Evolutionary conservation across 1,284 basidiomycete genomes (phyloP).

Genomic region (Fomitopsis schrenkii): DNA sequence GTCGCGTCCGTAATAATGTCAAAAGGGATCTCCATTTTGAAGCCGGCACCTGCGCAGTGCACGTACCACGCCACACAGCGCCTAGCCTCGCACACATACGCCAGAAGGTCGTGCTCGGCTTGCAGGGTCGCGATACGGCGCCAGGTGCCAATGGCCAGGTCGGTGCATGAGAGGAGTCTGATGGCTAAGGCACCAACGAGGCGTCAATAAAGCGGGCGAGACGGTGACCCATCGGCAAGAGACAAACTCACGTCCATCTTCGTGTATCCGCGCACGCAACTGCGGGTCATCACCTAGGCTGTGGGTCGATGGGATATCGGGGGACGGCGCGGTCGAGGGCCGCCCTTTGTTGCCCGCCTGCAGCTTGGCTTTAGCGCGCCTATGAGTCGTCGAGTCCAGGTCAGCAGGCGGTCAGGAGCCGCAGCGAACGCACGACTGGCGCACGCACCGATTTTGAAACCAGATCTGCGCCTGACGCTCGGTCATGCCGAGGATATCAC

Average conservation of each 20-base stretch:
- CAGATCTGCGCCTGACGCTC: constrained; percentile 84
- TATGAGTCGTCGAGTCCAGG: constrained; percentile 24
- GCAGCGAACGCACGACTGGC: constrained; percentile 1
- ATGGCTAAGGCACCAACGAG: constrained; percentile 44
- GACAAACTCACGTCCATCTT: constrained; percentile 56
- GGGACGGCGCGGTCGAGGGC: not conserved
- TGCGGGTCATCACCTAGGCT: constrained; percentile 40
- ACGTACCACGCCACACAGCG: constrained; percentile 75
- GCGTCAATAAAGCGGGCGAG: constrained; percentile 7
- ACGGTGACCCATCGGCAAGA: not conserved
- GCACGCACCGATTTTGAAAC: constrained; percentile 76
- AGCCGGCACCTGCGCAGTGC: constrained; percentile 62
- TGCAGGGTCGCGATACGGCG: constrained; percentile 57
- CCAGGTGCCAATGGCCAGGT: constrained; percentile 74
- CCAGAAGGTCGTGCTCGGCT: constrained; percentile 62
- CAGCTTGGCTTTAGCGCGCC: constrained; percentile 76
- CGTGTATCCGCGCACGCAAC: constrained; percentile 62
- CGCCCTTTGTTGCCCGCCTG: constrained; percentile 48
- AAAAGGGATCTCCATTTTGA: constrained; percentile 82
- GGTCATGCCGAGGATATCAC: constrained; percentile 72
- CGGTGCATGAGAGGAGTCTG: constrained; percentile 69
- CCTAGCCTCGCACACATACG: constrained; percentile 65
- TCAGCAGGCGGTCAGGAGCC: constrained; percentile 4
- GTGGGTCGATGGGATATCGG: not conserved
- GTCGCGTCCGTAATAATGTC: constrained; percentile 53